Conservation (phyloP, 768 basidiomycete species). For the Suillus brevipes region DNA sequence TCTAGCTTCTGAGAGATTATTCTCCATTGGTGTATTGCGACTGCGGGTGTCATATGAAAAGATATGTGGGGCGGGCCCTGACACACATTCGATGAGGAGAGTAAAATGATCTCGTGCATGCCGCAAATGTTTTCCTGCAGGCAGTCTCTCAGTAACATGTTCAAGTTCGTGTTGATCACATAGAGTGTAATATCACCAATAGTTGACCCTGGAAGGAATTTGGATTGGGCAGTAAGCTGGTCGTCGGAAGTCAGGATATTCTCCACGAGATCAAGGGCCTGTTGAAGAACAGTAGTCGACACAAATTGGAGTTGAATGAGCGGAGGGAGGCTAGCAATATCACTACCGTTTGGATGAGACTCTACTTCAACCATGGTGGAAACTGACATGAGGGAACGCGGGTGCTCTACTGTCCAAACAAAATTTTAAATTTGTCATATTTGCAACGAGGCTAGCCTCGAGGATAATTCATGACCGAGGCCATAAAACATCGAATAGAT, state of each 20-base stretch:
- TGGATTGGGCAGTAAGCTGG: constrained; percentile 68
- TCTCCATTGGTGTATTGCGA: constrained; percentile 86
- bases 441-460: constrained; percentile 23
- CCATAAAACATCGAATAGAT: constrained; percentile 4
- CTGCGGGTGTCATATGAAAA: constrained; percentile 76
- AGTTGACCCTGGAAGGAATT: constrained; percentile 81
- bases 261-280: constrained; percentile 73
- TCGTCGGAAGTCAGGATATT: constrained; percentile 64
- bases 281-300: constrained; percentile 63
- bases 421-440: background rate
- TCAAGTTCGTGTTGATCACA: background rate
- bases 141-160: constrained; percentile 3
- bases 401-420: background rate
- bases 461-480: constrained; percentile 12
- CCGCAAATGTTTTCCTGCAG: constrained; percentile 77
- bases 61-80: constrained; percentile 46
- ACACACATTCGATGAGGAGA: constrained; percentile 58
- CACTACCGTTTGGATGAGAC: constrained; percentile 15
- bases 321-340: constrained; percentile 26
- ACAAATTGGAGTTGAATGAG: constrained; percentile 64
- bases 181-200: constrained; percentile 54
- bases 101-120: constrained; percentile 85
- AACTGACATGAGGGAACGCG: constrained; percentile 9
- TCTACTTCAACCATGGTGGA: constrained; percentile 25
- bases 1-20: constrained; percentile 57